A percentile compares a stretch with the other conserved stretches of the same genome.
phyloP scores from a whole-genome alignment of 108 stramenopile genomes.

The Fistulifera solaris region DNA sequence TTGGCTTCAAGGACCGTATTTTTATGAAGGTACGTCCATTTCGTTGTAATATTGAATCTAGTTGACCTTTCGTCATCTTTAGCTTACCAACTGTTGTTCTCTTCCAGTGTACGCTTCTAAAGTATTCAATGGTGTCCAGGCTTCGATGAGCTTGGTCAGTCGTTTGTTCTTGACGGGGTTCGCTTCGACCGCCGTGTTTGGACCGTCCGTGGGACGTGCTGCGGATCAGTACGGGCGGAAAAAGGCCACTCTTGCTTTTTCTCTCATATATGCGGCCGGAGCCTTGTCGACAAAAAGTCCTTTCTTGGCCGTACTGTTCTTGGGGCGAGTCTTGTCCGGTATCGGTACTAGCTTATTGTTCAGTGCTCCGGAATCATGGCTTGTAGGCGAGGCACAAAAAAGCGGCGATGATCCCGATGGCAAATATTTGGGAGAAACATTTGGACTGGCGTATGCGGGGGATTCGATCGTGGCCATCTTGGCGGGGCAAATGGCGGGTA shows the following conservation, averaged over 20 bases:
- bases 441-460: conserved; percentile 91
- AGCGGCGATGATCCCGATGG: conserved; percentile 52
- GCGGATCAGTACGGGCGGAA: conserved; percentile 81
- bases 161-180: conserved; percentile 89
- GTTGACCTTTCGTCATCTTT: too few relatives aligned
- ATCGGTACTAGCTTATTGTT: conserved; percentile 76
- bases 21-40: conserved; percentile 77
- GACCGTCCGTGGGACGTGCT: conserved; percentile 76
- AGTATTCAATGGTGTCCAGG: conserved; percentile 51
- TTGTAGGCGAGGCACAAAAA: conserved; percentile 83
- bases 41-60: too few relatives aligned
- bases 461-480: conserved; percentile 92
- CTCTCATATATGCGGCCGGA: conserved; percentile 67
- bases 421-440: conserved; percentile 76
- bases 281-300: conserved; percentile 71
- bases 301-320: conserved; percentile 58
- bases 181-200: conserved; percentile 85
- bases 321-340: conserved; percentile 79
- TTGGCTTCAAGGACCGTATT: conserved; percentile 99
- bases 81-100: too few relatives aligned
- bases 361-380: conserved; percentile 92
- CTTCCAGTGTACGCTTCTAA: conserved; percentile 80
- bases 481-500: conserved; percentile 84
- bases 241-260: conserved; percentile 78
- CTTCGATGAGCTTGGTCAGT: conserved; percentile 58